Evolutionary conservation across 2,329 filamentous ascomycete species (phyloP).

Genomic region (Fusarium sp.): DNA sequence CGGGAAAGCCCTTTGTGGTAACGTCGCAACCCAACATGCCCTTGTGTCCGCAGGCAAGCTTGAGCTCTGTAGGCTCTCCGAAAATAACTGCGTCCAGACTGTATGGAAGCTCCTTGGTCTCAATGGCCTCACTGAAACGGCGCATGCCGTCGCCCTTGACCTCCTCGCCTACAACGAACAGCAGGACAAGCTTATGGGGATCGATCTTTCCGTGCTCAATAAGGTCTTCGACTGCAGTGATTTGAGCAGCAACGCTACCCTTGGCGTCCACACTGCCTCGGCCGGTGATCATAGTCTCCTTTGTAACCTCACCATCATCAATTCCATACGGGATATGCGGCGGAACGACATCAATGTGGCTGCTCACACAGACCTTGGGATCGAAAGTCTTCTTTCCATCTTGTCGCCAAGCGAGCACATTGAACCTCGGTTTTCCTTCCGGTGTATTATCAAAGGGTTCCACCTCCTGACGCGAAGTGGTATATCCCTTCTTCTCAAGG

Average conservation of each 20-base stretch:
- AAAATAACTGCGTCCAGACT: slow-evolving; percentile 78
- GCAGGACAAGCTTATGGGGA: slow-evolving; percentile 63
- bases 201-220: slow-evolving; percentile 52
- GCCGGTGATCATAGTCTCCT: slow-evolving; percentile 69
- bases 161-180: slow-evolving; percentile 87
- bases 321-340: slow-evolving; percentile 76
- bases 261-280: slow-evolving; percentile 80
- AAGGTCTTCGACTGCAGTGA: slow-evolving; percentile 71
- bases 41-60: slow-evolving; percentile 91
- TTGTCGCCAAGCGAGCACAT: slow-evolving; percentile 76
- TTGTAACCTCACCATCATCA: slow-evolving; percentile 54
- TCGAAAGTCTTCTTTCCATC: slow-evolving; percentile 50
- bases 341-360: slow-evolving; percentile 84
- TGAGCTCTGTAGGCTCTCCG: slow-evolving; percentile 90
- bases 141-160: slow-evolving; percentile 82
- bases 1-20: slow-evolving; percentile 75
- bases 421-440: slow-evolving; percentile 60
- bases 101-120: slow-evolving; percentile 46
- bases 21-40: slow-evolving; percentile 77
- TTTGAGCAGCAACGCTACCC: slow-evolving; percentile 75
- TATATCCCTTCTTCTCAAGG: slow-evolving; percentile 61
- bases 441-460: slow-evolving; percentile 45
- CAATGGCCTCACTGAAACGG: slow-evolving; percentile 54
- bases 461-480: slow-evolving; percentile 54
- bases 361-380: slow-evolving; percentile 73